Evolutionary conservation across 1,284 basidiomycete species (phyloP).

Genomic region (Lignosus rhinocerotis): DNA sequence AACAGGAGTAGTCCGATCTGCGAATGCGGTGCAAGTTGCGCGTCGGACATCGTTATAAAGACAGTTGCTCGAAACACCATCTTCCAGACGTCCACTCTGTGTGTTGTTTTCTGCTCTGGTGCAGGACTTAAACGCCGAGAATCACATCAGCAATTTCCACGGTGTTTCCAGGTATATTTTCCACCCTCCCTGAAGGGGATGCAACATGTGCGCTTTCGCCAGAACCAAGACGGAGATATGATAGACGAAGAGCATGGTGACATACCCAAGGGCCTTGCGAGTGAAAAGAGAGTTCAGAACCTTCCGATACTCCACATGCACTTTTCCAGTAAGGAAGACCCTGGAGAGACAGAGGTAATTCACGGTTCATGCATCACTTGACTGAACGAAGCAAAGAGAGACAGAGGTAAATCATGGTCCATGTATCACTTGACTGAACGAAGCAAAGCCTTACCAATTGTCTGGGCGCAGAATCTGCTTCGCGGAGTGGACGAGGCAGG

Average conservation of each 20-base stretch:
- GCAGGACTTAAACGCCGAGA: too few relatives aligned
- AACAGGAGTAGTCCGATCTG: neutral
- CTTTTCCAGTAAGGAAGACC: slow-evolving; percentile 96
- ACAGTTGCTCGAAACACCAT: neutral
- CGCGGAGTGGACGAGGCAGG: slow-evolving; percentile 92
- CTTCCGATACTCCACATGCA: slow-evolving; percentile 92
- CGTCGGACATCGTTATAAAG: neutral
- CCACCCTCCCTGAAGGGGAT: too few relatives aligned
- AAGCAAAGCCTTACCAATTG: slow-evolving; percentile 71
- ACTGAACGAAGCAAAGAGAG: neutral
- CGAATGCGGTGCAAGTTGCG: neutral
- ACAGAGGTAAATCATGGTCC: slow-evolving; percentile 3
- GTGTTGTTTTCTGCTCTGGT: too few relatives aligned
- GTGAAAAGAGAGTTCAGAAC: slow-evolving; percentile 94
- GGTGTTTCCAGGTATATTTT: too few relatives aligned
- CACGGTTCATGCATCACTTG: neutral
- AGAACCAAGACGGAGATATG: neutral
- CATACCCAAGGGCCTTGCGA: slow-evolving; percentile 85
- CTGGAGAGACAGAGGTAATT: slow-evolving; percentile 40
- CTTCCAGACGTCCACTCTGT: too few relatives aligned
- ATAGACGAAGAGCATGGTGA: slow-evolving; percentile 17
- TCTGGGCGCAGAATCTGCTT: slow-evolving; percentile 86
- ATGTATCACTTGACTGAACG: neutral
- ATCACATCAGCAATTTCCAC: too few relatives aligned
- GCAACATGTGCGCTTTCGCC: neutral